Evolutionary conservation across 2,329 filamentous ascomycete genomes (phyloP).

Genomic region (Alternaria viburni): DNA sequence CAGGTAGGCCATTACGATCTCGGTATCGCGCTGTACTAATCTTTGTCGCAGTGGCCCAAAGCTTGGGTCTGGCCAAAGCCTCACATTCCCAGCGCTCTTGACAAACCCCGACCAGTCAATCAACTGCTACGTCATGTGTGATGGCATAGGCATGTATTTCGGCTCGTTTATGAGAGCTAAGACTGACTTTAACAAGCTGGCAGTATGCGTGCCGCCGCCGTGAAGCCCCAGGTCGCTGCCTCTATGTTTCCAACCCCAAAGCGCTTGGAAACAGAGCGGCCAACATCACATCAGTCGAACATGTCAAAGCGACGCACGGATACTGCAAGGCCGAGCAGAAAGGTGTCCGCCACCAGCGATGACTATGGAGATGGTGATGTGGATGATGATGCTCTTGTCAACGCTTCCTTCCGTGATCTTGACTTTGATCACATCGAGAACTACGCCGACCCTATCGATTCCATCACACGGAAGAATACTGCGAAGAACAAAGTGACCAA

Average conservation of each 20-base stretch:
- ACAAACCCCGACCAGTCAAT: conserved; percentile 63
- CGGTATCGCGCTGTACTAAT: background rate
- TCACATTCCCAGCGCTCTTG: conserved; percentile 66
- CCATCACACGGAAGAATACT: conserved; percentile 26
- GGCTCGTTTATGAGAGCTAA: accelerated
- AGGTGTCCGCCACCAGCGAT: conserved; percentile 45
- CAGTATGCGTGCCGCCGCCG: conserved; percentile 60
- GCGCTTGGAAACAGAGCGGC: conserved; percentile 15
- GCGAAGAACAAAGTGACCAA: conserved; percentile 22
- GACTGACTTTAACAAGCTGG: conserved; percentile 54
- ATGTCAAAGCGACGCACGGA: conserved; percentile 40
- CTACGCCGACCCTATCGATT: conserved; percentile 43
- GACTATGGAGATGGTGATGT: conserved; percentile 61
- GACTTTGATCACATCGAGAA: conserved; percentile 62
- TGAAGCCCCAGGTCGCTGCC: conserved; percentile 58
- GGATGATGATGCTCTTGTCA: conserved; percentile 60
- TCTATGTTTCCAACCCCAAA: conserved; percentile 51
- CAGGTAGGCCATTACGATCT: conserved; percentile 48
- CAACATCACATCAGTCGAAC: conserved; percentile 28
- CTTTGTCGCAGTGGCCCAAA: conserved; percentile 66
- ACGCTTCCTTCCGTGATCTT: conserved; percentile 46
- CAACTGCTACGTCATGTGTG: conserved; percentile 77
- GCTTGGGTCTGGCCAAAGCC: conserved; percentile 65
- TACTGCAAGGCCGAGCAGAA: conserved; percentile 9
- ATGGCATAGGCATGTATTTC: conserved; percentile 70